Evolutionary conservation across 1,139 yeast genomes (phyloP).

Genomic region (Magnusiomyces ingens): DNA sequence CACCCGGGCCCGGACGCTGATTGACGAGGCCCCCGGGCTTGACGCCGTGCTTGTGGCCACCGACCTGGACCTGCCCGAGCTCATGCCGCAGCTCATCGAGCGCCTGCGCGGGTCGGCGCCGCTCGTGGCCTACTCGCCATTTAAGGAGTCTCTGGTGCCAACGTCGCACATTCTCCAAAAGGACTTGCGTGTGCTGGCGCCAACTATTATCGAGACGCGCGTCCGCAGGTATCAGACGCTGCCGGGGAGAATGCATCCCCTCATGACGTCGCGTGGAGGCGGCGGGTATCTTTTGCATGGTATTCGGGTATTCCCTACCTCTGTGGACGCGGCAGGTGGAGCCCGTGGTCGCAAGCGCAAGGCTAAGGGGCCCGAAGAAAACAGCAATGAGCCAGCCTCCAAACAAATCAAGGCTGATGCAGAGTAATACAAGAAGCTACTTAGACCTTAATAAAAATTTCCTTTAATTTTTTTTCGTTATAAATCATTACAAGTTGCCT

Average conservation of each 20-base stretch:
- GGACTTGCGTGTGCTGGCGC: slow-evolving; percentile 71
- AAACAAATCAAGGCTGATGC: background rate
- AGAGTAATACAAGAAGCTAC: background rate
- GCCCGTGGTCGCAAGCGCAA: slow-evolving; percentile 26
- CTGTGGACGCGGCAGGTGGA: slow-evolving; percentile 38
- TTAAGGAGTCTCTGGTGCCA: slow-evolving; percentile 69
- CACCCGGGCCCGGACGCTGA: slow-evolving; percentile 41
- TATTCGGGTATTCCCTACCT: slow-evolving; percentile 69
- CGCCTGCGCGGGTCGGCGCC: slow-evolving; percentile 84
- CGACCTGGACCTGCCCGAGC: slow-evolving; percentile 60
- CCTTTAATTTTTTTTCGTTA: background rate
- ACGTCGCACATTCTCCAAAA: slow-evolving; percentile 58
- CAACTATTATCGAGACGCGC: slow-evolving; percentile 73
- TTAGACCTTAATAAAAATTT: background rate
- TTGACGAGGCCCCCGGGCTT: slow-evolving; percentile 48
- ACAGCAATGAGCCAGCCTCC: background rate
- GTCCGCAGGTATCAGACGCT: slow-evolving; percentile 87
- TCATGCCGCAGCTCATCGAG: slow-evolving; percentile 57
- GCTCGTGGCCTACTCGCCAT: slow-evolving; percentile 71
- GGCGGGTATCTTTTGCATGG: slow-evolving; percentile 88
- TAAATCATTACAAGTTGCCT: background rate
- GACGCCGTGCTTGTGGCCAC: slow-evolving; percentile 75
- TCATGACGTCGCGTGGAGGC: slow-evolving; percentile 88
- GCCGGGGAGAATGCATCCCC: slow-evolving; percentile 90
- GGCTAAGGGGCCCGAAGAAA: slow-evolving; percentile 13